These are phyloP conservation scores for Nicotiana tabacum DNA, from an alignment of 257 asterid species.

Conservation along the genomic window DNA sequence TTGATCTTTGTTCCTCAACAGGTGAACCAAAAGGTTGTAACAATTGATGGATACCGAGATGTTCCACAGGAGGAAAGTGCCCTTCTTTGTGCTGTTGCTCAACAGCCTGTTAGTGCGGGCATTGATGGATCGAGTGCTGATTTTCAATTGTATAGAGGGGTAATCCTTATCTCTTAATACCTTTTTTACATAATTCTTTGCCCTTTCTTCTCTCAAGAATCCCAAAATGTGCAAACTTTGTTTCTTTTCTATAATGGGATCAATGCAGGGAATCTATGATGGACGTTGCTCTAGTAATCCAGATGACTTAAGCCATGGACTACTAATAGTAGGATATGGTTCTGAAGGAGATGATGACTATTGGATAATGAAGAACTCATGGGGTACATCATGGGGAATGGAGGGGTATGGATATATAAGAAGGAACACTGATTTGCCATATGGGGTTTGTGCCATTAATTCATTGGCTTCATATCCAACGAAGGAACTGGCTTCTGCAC, in stretches of 20 bases:
- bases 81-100: conserved; percentile 30
- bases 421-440: conserved; percentile 15
- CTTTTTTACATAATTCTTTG: neutral
- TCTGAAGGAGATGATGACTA: conserved; percentile 21
- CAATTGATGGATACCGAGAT: conserved; percentile 28
- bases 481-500: conserved; percentile 7
- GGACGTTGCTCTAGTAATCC: conserved; percentile 33
- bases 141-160: conserved; percentile 35
- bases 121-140: conserved; percentile 24
- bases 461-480: conserved; percentile 34
- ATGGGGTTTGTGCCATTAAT: conserved; percentile 35
- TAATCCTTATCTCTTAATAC: conserved; percentile 3
- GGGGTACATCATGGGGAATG: conserved; percentile 36
- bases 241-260: conserved; percentile 16
- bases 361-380: conserved; percentile 35
- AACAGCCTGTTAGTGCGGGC: conserved; percentile 35
- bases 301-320: conserved; percentile 21
- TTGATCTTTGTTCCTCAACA: neutral
- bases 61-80: conserved; percentile 25
- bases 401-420: conserved; percentile 24
- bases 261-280: conserved; percentile 27
- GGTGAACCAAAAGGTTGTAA: conserved; percentile 21
- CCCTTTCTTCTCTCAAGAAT: neutral
- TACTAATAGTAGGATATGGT: conserved; percentile 33
- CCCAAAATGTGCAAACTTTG: conserved; percentile 15